phyloP scores from a whole-genome alignment of 192 early-diverging fungal species.

The Phlyctochytrium planicorne region DNA sequence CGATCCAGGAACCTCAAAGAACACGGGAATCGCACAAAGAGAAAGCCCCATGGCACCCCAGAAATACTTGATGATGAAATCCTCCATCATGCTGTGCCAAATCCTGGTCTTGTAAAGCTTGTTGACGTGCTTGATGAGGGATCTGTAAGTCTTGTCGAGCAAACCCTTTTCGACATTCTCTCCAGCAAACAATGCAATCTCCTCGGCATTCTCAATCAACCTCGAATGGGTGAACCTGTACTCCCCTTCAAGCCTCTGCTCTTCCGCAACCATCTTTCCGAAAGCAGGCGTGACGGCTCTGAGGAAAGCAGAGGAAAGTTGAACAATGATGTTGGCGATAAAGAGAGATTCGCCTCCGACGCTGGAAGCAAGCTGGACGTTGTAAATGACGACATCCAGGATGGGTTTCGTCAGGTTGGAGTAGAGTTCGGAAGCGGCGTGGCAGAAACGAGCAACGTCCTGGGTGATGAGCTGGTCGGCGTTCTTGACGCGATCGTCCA shows the following conservation, averaged over 20 bases:
- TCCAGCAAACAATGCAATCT: conserved; percentile 89
- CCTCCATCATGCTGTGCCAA: conserved; percentile 93
- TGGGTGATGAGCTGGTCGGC: conserved; percentile 77
- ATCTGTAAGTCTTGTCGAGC: conserved; percentile 73
- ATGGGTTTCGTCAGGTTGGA: conserved; percentile 91
- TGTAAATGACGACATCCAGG: conserved; percentile 91
- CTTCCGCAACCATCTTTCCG: conserved; percentile 91
- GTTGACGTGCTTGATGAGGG: conserved; percentile 84
- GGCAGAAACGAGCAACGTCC: conserved; percentile 89
- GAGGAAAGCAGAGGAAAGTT: conserved; percentile 73
- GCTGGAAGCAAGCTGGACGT: conserved; percentile 78
- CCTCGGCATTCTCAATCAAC: conserved; percentile 93
- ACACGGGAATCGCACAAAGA: conserved; percentile 86
- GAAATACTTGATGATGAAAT: conserved; percentile 98
- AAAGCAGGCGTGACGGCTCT: conserved; percentile 90
- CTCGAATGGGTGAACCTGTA: conserved; percentile 94
- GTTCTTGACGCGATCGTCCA: conserved; percentile 66
- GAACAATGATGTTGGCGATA: conserved; percentile 75
- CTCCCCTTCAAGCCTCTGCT: conserved; percentile 87
- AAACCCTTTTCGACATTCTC: conserved; percentile 81
- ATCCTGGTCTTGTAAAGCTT: conserved; percentile 81
- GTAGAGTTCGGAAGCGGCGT: conserved; percentile 83
- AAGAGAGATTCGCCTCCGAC: conserved; percentile 87
- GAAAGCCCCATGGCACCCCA: conserved; percentile 91
- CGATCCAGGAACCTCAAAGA: conserved; percentile 47